These are phyloP conservation scores for Penicillium diatomitis DNA, from an alignment of 495 filamentous ascomycete species.

Conservation along the genomic window DNA sequence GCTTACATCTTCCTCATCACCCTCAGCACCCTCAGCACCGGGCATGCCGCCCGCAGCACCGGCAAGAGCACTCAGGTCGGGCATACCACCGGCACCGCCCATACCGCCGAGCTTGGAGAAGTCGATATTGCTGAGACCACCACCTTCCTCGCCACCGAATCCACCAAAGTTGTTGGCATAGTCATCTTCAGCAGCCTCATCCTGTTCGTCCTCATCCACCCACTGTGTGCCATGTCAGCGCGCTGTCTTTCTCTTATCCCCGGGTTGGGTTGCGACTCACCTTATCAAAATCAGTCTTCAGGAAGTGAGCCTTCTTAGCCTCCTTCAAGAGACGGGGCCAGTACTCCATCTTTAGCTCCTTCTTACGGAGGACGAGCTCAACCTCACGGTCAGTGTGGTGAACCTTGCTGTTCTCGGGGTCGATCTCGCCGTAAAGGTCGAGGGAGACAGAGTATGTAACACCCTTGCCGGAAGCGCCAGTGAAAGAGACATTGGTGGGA, in stretches of 20 bases:
- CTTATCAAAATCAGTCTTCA: slow-evolving; percentile 99
- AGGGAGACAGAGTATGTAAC: slow-evolving; percentile 75
- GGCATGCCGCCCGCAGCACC: slow-evolving; percentile 29
- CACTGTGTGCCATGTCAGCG: slow-evolving; percentile 47
- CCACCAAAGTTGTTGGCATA: slow-evolving; percentile 59
- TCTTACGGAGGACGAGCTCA: slow-evolving; percentile 89
- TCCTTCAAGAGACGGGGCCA: slow-evolving; percentile 95
- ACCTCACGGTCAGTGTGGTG: slow-evolving; percentile 78
- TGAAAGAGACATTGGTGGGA: slow-evolving; percentile 68
- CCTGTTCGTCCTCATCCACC: slow-evolving; percentile 99
- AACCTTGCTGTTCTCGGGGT: slow-evolving; percentile 67
- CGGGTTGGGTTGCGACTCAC: slow-evolving; percentile 21
- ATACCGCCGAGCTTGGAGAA: slow-evolving; percentile 77
- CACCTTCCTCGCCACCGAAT: slow-evolving; percentile 54
- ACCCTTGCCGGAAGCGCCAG: slow-evolving; percentile 73
- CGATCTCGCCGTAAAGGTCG: slow-evolving; percentile 89
- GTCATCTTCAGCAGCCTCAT: slow-evolving; percentile 76
- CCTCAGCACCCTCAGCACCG: slow-evolving; percentile 45
- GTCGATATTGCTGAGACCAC: slow-evolving; percentile 56
- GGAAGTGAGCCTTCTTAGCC: slow-evolving; percentile 79
- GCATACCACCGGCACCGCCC: slow-evolving; percentile 31
- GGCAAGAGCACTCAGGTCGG: slow-evolving; percentile 40
- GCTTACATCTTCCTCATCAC: slow-evolving; percentile 51
- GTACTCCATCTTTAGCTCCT: slow-evolving; percentile 82
- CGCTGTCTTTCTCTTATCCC: neutral